These are phyloP conservation scores for Fusarium heterosporum DNA, from an alignment of 2,329 filamentous ascomycete species.

Conservation along the genomic window DNA sequence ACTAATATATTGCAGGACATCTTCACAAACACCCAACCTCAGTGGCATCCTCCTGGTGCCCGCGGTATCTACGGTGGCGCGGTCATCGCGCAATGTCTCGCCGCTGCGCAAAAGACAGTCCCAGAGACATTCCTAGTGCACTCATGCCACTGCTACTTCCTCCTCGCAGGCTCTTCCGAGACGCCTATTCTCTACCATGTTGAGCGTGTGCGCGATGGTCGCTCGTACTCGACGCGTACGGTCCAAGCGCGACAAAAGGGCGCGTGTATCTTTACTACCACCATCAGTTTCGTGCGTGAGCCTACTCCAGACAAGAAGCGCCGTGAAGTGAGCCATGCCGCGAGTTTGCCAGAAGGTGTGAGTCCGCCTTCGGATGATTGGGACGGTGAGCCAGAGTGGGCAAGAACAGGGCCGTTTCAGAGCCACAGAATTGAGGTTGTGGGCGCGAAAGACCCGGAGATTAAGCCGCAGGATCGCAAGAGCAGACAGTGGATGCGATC, in stretches of 20 bases:
- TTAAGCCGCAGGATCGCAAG: constrained; percentile 72
- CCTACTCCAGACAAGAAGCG: constrained; percentile 62
- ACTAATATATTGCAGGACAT: constrained; percentile 70
- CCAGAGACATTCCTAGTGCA: constrained; percentile 84
- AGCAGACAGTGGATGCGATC: constrained; percentile 81
- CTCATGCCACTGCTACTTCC: constrained; percentile 99
- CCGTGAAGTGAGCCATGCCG: constrained; percentile 76
- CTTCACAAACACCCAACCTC: constrained; percentile 91
- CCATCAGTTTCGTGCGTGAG: constrained; percentile 85
- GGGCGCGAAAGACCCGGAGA: constrained; percentile 53
- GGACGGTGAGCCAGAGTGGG: constrained; percentile 63
- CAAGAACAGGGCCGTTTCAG: constrained; percentile 62
- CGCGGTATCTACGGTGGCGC: constrained; percentile 94
- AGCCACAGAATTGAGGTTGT: constrained; percentile 58
- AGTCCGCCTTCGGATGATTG: constrained; percentile 53
- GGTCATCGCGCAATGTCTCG: constrained; percentile 91
- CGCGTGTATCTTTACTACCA: constrained; percentile 93
- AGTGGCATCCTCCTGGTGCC: constrained; percentile 93
- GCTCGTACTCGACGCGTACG: constrained; percentile 89
- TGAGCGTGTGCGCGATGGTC: constrained; percentile 90
- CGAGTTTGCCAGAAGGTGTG: constrained; percentile 64
- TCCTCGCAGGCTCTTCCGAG: constrained; percentile 86
- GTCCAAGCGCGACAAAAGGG: constrained; percentile 95
- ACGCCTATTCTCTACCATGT: constrained; percentile 95
- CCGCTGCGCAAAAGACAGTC: constrained; percentile 89